Evolutionary conservation across 2,329 filamentous ascomycete species (phyloP), one percentile per base, ranked within the genome.

Genomic region (Plenodomus lindquistii): DNA sequence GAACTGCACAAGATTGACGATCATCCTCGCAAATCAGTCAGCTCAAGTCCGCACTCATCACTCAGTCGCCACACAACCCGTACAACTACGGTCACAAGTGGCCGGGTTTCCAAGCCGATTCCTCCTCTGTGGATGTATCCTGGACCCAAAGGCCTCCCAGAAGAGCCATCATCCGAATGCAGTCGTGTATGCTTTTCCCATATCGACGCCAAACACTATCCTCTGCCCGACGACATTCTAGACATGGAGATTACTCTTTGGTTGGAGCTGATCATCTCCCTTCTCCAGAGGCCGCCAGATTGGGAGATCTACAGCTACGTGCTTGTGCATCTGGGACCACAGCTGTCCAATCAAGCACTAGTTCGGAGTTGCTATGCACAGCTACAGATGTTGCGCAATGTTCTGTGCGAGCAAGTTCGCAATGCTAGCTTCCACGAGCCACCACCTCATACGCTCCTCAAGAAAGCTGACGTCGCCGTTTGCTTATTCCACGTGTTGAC

Each of bases 301-400:
- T 97, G 93, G 92, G 91, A 97, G 67, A 78, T 96, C 1, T 96
- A 96, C 77, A 93, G 90, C 71, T 97, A 93, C 67, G 82, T 93
- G 16, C 78, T 99, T 22, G 88, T 91, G 5, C 89, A 96, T 69
- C 77, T 97, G 9, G 89, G 91, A 1, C 87, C 89, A 21, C 93
- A 97, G 63, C 79, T 99, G 18, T 89, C 87, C 70, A 99, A 99
- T 61, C 91, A 94, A 65, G 86, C 89, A 11, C 79, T 97, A 13
- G 97, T 97, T 68, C 81, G 80, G 51, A 85, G 82, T 44, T 85
- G 89, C 5, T 84, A 89, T 31, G 79, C 84, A 2, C 86, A 95
- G 50, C 82, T 99, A 46, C 85, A 87, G 60, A 82, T 87, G 52
- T 76, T 97, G 13, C 84, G 93, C 52, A 85, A 81, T 50, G 77